Conservation (phyloP, 1,139 yeast species). For the Pichia sp. region DNA sequence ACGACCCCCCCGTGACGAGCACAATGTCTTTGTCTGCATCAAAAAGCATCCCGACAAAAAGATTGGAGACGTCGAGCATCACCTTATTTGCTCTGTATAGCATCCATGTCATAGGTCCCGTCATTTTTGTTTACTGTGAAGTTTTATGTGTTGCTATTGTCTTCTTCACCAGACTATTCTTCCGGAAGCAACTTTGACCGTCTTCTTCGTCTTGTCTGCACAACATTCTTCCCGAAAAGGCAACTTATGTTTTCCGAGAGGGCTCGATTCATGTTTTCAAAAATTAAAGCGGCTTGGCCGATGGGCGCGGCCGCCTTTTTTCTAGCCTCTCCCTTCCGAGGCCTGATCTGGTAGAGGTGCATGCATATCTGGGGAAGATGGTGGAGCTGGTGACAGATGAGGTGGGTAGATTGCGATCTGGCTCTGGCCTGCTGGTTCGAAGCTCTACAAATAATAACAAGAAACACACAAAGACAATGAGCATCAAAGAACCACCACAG, state of each 20-base stretch:
- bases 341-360: not conserved
- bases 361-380: not conserved
- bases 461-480: not conserved
- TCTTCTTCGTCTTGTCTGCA: not conserved
- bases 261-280: not conserved
- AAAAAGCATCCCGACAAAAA: constrained; percentile 46
- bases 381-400: not conserved
- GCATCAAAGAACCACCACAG: constrained; percentile 39
- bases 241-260: not conserved
- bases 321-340: not conserved
- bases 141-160: too few species aligned
- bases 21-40: constrained; percentile 54
- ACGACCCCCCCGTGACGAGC: constrained; percentile 77
- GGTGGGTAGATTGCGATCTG: not conserved
- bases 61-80: constrained; percentile 35
- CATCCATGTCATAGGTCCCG: constrained; percentile 26
- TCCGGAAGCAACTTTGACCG: too few species aligned
- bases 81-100: constrained; percentile 33
- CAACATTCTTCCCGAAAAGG: not conserved
- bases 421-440: too few species aligned
- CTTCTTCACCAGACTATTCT: too few species aligned
- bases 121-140: too few species aligned
- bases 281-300: not conserved
- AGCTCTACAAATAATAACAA: not conserved
- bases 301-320: too few species aligned